Conservation (phyloP, 345 rosid genomes). For the Salix viminalis region DNA sequence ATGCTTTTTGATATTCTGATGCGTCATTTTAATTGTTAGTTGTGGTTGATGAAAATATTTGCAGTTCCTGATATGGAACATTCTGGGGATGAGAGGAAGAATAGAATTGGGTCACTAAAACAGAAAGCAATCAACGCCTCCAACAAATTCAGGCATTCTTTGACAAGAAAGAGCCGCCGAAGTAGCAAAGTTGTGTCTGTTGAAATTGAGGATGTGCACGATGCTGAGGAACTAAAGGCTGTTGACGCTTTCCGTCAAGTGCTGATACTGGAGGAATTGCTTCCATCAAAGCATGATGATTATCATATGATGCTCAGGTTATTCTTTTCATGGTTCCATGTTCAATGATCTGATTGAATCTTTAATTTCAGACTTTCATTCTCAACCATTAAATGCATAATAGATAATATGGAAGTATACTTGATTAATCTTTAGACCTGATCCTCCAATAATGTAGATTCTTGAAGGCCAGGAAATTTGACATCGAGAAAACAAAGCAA, state of each 20-base stretch:
- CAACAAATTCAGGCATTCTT: constrained; percentile 68
- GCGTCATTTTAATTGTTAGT: background rate
- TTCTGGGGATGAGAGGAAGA: constrained; percentile 48
- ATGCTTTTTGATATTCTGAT: background rate
- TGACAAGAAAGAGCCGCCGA: constrained; percentile 55
- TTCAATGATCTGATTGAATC: background rate
- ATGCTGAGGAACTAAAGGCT: constrained; percentile 63
- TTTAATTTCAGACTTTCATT: background rate
- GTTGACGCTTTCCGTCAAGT: constrained; percentile 82
- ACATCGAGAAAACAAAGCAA: constrained; percentile 76
- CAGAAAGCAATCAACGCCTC: constrained; percentile 63
- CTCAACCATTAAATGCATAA: background rate
- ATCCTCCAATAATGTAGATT: constrained; percentile 40
- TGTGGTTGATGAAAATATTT: background rate
- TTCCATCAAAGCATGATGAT: constrained; percentile 80
- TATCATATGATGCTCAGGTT: constrained; percentile 90
- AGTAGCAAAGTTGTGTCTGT: constrained; percentile 73
- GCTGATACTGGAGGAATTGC: constrained; percentile 67
- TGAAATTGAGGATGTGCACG: constrained; percentile 64
- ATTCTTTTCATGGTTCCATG: background rate
- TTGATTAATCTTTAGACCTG: constrained; percentile 8
- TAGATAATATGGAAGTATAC: too few relatives aligned
- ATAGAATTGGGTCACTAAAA: constrained; percentile 61
- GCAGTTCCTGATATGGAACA: constrained; percentile 30
- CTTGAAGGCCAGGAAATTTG: constrained; percentile 91